These are phyloP conservation scores for Fusarium coffeatum DNA, from an alignment of 2,329 filamentous ascomycete species.

Conservation along the genomic window DNA sequence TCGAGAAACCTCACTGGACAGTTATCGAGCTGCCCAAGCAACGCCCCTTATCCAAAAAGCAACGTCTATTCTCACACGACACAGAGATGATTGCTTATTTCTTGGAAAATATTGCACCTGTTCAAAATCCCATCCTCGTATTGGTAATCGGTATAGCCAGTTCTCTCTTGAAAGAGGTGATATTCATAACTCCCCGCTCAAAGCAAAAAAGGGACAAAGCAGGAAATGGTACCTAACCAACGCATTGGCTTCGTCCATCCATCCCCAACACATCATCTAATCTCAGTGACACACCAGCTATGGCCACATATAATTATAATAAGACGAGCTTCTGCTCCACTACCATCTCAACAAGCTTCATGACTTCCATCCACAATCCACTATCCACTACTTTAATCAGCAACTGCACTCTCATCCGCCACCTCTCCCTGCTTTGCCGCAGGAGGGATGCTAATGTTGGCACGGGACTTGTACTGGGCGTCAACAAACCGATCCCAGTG, in stretches of 20 bases:
- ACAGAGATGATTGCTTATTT: neutral
- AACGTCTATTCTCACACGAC: constrained; percentile 1
- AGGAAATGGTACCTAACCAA: constrained; percentile 37
- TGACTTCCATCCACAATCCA: neutral
- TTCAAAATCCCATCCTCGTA: neutral
- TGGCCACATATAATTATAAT: constrained; percentile 9
- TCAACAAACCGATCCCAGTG: constrained; percentile 73
- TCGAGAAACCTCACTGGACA: constrained; percentile 1
- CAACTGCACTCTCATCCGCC: constrained; percentile 57
- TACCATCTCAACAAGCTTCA: neutral
- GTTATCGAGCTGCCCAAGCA: neutral
- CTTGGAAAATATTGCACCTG: neutral
- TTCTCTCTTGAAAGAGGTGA: constrained; percentile 15
- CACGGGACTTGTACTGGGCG: constrained; percentile 68
- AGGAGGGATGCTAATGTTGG: constrained; percentile 58
- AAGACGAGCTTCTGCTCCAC: neutral
- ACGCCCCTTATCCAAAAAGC: constrained; percentile 9
- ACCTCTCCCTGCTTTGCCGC: constrained; percentile 43
- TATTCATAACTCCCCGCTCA: constrained; percentile 35
- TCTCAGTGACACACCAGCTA: constrained; percentile 16
- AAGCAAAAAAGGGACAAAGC: constrained; percentile 24
- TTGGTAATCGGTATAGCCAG: constrained; percentile 4
- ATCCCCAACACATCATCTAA: constrained; percentile 7
- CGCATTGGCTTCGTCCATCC: constrained; percentile 40
- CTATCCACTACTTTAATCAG: constrained; percentile 49